phyloP scores from a whole-genome alignment of 768 basidiomycete genomes.

The Pleurotus eryngii region DNA sequence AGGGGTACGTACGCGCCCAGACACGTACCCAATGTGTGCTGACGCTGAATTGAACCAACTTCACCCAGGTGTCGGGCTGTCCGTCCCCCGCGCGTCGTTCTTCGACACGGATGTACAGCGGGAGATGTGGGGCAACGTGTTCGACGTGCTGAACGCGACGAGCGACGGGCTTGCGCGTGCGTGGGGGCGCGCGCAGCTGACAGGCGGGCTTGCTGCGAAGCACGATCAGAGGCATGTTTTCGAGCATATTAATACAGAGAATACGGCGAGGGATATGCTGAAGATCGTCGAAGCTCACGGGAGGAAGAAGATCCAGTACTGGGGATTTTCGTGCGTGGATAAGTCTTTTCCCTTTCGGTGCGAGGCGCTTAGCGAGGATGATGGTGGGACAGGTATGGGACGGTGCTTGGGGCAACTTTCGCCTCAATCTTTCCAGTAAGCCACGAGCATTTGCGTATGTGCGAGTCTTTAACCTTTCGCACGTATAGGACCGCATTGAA shows the following conservation, averaged over 20 bases:
- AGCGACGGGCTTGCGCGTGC: constrained; percentile 21
- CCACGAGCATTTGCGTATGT: neutral
- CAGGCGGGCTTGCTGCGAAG: constrained; percentile 28
- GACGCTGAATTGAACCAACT: neutral
- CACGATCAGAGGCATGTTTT: constrained; percentile 22
- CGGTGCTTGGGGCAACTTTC: constrained; percentile 27
- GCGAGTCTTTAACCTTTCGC: neutral
- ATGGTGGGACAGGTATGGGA: constrained; percentile 19
- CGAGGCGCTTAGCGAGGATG: neutral
- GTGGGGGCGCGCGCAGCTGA: constrained; percentile 31
- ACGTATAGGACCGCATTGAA: constrained; percentile 25
- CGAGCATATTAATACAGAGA: constrained; percentile 32
- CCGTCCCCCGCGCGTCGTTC: constrained; percentile 31
- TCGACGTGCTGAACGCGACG: constrained; percentile 18
- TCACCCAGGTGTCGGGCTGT: constrained; percentile 29
- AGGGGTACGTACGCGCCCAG: constrained; percentile 26
- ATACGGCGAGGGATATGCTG: constrained; percentile 37
- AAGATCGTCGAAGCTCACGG: constrained; percentile 29
- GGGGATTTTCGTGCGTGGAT: constrained; percentile 22
- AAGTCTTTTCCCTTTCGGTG: neutral
- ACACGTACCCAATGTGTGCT: neutral
- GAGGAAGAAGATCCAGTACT: constrained; percentile 28
- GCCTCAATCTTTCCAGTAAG: constrained; percentile 32
- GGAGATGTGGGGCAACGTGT: constrained; percentile 19
- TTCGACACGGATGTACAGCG: constrained; percentile 34